phyloP scores from a whole-genome alignment of 2,329 filamentous ascomycete species.

The Beauveria sp. region DNA sequence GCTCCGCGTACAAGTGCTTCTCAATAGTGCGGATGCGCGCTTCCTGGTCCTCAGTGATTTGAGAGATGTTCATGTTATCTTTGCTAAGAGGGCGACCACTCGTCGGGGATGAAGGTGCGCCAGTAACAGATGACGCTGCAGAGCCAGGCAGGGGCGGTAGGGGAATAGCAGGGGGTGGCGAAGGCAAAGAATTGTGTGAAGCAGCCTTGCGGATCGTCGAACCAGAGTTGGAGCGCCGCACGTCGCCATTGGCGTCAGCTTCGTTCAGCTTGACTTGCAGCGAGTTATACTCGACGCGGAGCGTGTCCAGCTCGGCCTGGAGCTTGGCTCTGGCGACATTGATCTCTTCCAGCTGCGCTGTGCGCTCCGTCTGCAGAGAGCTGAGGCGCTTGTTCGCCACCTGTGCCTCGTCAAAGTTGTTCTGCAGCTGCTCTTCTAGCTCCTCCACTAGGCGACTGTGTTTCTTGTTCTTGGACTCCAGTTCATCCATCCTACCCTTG shows the following conservation, averaged over 20 bases:
- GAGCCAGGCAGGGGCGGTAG: conserved; percentile 76
- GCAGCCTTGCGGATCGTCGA: conserved; percentile 78
- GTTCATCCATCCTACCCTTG: conserved; percentile 56
- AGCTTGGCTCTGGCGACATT: conserved; percentile 55
- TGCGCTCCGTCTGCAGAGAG: conserved; percentile 67
- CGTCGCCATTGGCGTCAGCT: conserved; percentile 29
- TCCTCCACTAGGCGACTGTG: conserved; percentile 89
- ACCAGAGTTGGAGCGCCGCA: conserved; percentile 53
- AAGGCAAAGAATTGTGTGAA: conserved; percentile 78
- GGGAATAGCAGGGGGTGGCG: conserved; percentile 91
- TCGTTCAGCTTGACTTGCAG: conserved; percentile 55
- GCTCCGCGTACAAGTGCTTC: conserved; percentile 92
- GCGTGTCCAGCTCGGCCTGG: conserved; percentile 60
- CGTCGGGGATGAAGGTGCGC: conserved; percentile 43
- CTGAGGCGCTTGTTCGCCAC: conserved; percentile 78
- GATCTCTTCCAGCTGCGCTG: conserved; percentile 70
- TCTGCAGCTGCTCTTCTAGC: conserved; percentile 91
- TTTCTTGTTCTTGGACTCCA: conserved; percentile 72
- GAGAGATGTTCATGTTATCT: conserved; percentile 58
- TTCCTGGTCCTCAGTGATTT: conserved; percentile 90
- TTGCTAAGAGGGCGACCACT: conserved; percentile 71
- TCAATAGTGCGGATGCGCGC: conserved; percentile 91
- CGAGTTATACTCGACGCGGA: conserved; percentile 56
- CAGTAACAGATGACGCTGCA: conserved; percentile 38
- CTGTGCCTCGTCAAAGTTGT: conserved; percentile 90